Base-by-base conservation (phyloP, 2,329 filamentous ascomycete species). In the Phialemoniopsis sp. region DNA sequence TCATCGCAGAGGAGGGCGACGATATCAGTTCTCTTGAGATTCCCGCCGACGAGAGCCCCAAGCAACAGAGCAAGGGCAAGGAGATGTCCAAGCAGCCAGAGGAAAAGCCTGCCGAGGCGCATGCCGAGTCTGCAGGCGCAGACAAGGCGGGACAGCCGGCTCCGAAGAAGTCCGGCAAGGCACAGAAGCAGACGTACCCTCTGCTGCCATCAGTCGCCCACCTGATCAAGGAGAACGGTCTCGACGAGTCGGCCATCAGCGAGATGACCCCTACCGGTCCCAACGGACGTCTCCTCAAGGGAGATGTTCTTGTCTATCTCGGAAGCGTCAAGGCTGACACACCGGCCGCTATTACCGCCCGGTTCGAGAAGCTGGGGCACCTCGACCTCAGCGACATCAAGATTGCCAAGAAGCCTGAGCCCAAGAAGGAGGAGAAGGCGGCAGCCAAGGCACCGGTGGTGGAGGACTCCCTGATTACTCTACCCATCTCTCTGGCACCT, bases 301-400 rank as follows among this genome's bases (percentile, higher is more conserved):
- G 93, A 40, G 93, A 98, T 58, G 85, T 98, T 7, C 80, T 98
- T 39, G 90, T 89, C 35, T 93, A 91, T 62, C 65, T 97, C 13
- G 93, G 93, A 46, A 72, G 75, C 51, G 88, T 96, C 55, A 72
- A 83, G 44, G 70, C 81, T 46, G 73, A 81, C 43, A 85, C 87
- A 50, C 86, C 91, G 3, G 74, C 78, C 16, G 72, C 80, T 45
- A 76, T 89, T 51, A 85, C 87, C 40, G 70, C 76, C 42, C 81
- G 80, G 38, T 83, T 95, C 57, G 72, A 79, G 44, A 84, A 89
- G 62, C 79, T 93, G 36, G 70, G 78, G 32, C 89, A 94, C 62
- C 80, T 98, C 38, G 91, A 98, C 60, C 80, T 98, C 17, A 93
- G 86, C 70, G 95, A 97, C 70, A 91, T 97, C 70, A 94, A 95